A percentile compares a stretch with the other conserved stretches of the same genome.
Conservation (phyloP, 2,329 filamentous ascomycete species). For the Microcyclospora tardicrescens region DNA sequence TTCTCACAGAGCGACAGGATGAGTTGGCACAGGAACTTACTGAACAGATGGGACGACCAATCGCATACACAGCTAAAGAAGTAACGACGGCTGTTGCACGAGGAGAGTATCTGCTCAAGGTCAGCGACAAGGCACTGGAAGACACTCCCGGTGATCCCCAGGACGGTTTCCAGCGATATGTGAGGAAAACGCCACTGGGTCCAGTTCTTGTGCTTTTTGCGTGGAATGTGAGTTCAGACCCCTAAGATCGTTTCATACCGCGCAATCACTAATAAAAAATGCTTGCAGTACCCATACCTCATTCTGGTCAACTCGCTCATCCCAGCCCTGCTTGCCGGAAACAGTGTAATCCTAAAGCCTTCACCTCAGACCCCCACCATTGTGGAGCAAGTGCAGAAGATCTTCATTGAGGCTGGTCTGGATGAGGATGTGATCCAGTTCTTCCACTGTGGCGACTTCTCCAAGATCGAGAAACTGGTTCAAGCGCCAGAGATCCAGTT, state of each 20-base stretch:
- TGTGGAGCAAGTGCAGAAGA: constrained; percentile 65
- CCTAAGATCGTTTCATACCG: constrained; percentile 5
- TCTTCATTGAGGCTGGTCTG: constrained; percentile 69
- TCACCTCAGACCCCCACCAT: constrained; percentile 91
- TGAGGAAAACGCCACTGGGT: constrained; percentile 77
- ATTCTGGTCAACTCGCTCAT: constrained; percentile 87
- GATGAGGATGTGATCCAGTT: constrained; percentile 77
- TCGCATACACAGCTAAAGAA: constrained; percentile 73
- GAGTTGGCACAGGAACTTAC: constrained; percentile 74
- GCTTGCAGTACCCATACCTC: constrained; percentile 75
- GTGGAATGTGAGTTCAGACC: constrained; percentile 67
- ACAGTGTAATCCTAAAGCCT: constrained; percentile 86
- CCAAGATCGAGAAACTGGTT: constrained; percentile 64
- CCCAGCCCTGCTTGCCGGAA: constrained; percentile 79
- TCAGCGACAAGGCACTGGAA: constrained; percentile 64
- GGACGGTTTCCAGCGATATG: constrained; percentile 79
- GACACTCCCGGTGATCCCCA: constrained; percentile 74
- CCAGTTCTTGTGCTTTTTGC: constrained; percentile 83
- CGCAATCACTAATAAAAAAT: constrained; percentile 4
- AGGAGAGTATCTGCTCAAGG: constrained; percentile 72
- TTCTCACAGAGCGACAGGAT: constrained; percentile 60
- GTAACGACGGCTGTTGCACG: constrained; percentile 74
- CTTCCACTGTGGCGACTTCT: constrained; percentile 75
- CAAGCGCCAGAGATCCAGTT: constrained; percentile 63
- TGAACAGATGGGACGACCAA: constrained; percentile 89